A percentile compares a stretch with the other conserved stretches of the same genome.
Evolutionary conservation across 352 stramenopile species (phyloP).

Genomic region (Phytopythium kandeliae): DNA sequence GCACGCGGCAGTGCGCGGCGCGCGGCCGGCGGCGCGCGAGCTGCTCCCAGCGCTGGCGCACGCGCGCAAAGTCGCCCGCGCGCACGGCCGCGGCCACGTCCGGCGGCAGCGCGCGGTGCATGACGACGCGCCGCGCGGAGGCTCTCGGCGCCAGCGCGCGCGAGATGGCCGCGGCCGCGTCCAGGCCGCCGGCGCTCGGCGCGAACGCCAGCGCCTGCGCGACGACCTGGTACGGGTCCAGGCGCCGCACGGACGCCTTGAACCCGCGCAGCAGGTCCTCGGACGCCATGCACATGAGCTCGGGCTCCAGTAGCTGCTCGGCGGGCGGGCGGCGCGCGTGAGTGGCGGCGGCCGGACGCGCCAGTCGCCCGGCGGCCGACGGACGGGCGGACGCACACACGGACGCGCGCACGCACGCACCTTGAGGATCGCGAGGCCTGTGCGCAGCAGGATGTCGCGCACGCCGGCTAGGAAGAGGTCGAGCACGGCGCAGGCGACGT

Average conservation of each 20-base stretch:
- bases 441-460: constrained; percentile 75
- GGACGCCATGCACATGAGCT: constrained; percentile 82
- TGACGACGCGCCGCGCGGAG: constrained; percentile 36
- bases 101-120: constrained; percentile 61
- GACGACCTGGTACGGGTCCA: constrained; percentile 77
- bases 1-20: constrained; percentile 22
- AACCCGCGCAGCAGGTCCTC: constrained; percentile 83
- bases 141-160: constrained; percentile 23
- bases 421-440: constrained; percentile 76
- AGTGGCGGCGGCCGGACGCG: too few species aligned
- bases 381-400: too few species aligned
- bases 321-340: too few species aligned
- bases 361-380: too few species aligned
- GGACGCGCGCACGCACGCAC: too few species aligned
- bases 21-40: constrained; percentile 25
- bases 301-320: constrained; percentile 46
- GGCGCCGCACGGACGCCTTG: constrained; percentile 62
- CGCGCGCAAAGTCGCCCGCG: constrained; percentile 23
- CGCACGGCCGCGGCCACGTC: constrained; percentile 39
- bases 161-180: constrained; percentile 54
- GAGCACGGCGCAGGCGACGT: constrained; percentile 77
- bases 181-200: constrained; percentile 41
- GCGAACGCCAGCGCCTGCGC: constrained; percentile 47
- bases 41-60: constrained; percentile 39
- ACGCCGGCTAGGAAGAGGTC: constrained; percentile 82